Conservation (phyloP, 352 stramenopile species). For the Phytophthora cryptogea region DNA sequence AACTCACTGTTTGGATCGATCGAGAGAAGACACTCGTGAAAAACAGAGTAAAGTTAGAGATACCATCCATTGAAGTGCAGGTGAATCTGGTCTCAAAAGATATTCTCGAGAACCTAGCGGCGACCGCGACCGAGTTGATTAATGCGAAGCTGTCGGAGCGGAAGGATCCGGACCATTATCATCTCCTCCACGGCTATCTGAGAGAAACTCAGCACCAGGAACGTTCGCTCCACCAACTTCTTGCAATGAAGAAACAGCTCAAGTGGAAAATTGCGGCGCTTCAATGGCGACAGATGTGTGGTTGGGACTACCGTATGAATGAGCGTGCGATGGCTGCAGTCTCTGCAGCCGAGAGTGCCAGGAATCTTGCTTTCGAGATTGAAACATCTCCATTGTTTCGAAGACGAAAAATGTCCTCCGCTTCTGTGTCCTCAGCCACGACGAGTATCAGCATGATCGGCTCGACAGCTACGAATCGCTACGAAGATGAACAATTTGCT, state of each 20-base stretch:
- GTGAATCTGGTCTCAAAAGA: slow-evolving; percentile 58
- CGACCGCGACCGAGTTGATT: slow-evolving; percentile 39
- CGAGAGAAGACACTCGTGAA: slow-evolving; percentile 33
- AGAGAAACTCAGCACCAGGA: slow-evolving; percentile 14
- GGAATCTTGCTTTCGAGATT: slow-evolving; percentile 42
- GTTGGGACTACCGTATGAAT: slow-evolving; percentile 55
- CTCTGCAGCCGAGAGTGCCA: slow-evolving; percentile 41
- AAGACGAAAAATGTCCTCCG: slow-evolving; percentile 33
- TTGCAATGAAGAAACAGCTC: slow-evolving; percentile 49
- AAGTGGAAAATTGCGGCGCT: slow-evolving; percentile 70
- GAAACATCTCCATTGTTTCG: slow-evolving; percentile 54
- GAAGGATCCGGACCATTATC: slow-evolving; percentile 38
- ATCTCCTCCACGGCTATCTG: slow-evolving; percentile 33
- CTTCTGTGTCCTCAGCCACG: slow-evolving; percentile 38
- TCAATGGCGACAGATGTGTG: slow-evolving; percentile 59
- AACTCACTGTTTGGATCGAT: slow-evolving; percentile 63
- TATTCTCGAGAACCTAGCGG: slow-evolving; percentile 62
- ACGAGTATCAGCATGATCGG: slow-evolving; percentile 46
- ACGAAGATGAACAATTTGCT: slow-evolving; percentile 45
- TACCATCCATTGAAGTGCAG: slow-evolving; percentile 58
- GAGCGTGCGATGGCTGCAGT: slow-evolving; percentile 51
- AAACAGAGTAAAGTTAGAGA: slow-evolving; percentile 60
- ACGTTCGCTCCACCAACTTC: slow-evolving; percentile 46
- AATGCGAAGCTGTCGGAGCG: slow-evolving; percentile 51
- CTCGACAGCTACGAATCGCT: slow-evolving; percentile 31